A percentile compares a stretch with the other conserved stretches of the same genome.
Conservation (phyloP, 192 early-diverging fungal genomes). For the Phlyctochytrium bullatum region DNA sequence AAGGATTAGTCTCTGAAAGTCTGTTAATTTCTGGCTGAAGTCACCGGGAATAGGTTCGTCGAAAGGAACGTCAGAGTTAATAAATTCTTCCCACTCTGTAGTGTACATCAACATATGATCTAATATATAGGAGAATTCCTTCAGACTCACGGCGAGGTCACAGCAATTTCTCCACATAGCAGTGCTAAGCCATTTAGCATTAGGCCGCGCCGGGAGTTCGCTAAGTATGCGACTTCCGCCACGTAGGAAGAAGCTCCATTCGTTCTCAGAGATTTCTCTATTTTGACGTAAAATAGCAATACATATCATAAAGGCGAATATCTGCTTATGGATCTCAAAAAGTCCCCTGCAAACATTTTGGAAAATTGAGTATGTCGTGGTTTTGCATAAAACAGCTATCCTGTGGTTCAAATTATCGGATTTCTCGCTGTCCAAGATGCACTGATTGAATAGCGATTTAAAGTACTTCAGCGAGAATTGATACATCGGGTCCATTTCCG, state of each 20-base stretch:
- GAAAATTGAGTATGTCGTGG: slow-evolving; percentile 55
- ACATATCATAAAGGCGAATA: slow-evolving; percentile 62
- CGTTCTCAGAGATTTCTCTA: slow-evolving; percentile 35
- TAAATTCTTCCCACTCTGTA: slow-evolving; percentile 47
- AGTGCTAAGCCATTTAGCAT: slow-evolving; percentile 40
- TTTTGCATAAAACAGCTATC: slow-evolving; percentile 51
- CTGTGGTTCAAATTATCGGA: slow-evolving; percentile 44
- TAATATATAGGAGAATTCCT: slow-evolving; percentile 38
- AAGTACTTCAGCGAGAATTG: slow-evolving; percentile 67
- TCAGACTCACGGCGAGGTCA: slow-evolving; percentile 42
- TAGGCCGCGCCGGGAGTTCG: slow-evolving; percentile 43
- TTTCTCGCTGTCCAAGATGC: slow-evolving; percentile 52
- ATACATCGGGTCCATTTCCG: slow-evolving; percentile 66
- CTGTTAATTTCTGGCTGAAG: slow-evolving; percentile 26
- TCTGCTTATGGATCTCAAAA: slow-evolving; percentile 61
- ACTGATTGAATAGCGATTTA: slow-evolving; percentile 57
- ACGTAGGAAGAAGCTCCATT: slow-evolving; percentile 63
- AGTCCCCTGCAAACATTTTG: slow-evolving; percentile 56
- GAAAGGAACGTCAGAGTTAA: slow-evolving; percentile 45
- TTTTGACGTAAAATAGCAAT: slow-evolving; percentile 51
- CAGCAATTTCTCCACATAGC: slow-evolving; percentile 55
- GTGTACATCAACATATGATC: slow-evolving; percentile 48
- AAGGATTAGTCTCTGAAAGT: slow-evolving; percentile 53
- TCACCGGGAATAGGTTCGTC: slow-evolving; percentile 38
- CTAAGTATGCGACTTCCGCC: slow-evolving; percentile 36